Conservation (phyloP, 768 basidiomycete species). For the Cubamyces lactineus region DNA sequence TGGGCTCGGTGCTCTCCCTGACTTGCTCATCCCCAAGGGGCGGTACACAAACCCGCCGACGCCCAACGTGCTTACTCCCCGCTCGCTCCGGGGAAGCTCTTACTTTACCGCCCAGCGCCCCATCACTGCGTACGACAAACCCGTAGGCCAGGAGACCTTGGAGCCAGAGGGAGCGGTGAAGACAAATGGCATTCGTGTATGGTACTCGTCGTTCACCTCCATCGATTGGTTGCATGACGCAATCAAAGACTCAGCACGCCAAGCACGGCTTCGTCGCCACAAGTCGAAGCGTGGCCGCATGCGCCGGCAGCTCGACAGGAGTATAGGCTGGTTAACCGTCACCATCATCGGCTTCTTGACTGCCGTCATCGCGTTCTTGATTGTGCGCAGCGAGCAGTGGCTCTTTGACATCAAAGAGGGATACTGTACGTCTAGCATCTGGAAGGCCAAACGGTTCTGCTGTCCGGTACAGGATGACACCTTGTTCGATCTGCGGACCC, state of each 20-base stretch:
- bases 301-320: constrained; percentile 69
- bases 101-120: constrained; percentile 56
- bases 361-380: constrained; percentile 83
- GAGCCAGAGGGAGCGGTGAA: constrained; percentile 60
- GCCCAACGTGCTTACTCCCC: constrained; percentile 38
- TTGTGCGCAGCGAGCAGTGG: constrained; percentile 85
- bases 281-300: constrained; percentile 71
- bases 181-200: constrained; percentile 89
- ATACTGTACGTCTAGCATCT: constrained; percentile 72
- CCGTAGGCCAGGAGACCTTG: constrained; percentile 34
- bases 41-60: constrained; percentile 40
- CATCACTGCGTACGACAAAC: constrained; percentile 74
- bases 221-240: constrained; percentile 98
- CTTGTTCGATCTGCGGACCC: constrained; percentile 2
- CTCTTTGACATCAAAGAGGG: constrained; percentile 94
- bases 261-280: constrained; percentile 68
- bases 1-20: constrained; percentile 42
- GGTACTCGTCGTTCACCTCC: constrained; percentile 88
- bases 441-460: constrained; percentile 80
- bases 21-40: constrained; percentile 35
- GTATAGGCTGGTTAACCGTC: constrained; percentile 87
- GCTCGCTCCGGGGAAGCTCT: constrained; percentile 35
- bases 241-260: constrained; percentile 89
- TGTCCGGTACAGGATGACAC: constrained; percentile 50
- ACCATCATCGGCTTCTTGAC: constrained; percentile 87